These are phyloP conservation scores for Dictyostelium citrinum DNA, from an alignment of 78 protist species.

Conservation along the genomic window DNA sequence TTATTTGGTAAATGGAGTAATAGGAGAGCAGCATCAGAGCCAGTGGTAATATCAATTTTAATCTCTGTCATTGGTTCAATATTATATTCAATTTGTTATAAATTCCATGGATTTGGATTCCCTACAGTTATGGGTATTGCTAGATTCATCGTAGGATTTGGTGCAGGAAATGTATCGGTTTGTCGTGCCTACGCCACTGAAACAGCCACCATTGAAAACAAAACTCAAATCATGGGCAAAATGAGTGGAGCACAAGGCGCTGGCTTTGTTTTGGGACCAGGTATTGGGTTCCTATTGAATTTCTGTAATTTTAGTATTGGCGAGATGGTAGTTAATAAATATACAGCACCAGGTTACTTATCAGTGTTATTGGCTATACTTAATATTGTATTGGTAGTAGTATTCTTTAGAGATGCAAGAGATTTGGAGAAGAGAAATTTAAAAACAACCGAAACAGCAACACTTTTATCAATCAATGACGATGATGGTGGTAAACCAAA, in stretches of 20 bases:
- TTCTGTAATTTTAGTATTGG: neutral
- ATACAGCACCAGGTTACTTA: slow-evolving; percentile 66
- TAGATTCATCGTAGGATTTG: slow-evolving; percentile 50
- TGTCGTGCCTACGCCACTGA: slow-evolving; percentile 62
- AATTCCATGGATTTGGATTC: neutral
- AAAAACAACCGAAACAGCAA: neutral
- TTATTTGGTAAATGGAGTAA: slow-evolving; percentile 75
- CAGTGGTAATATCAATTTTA: slow-evolving; percentile 12
- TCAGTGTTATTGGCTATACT: slow-evolving; percentile 1
- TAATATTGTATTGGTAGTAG: neutral
- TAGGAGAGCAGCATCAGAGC: neutral
- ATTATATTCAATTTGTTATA: slow-evolving; percentile 24
- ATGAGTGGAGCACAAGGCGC: slow-evolving; percentile 45
- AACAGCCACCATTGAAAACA: neutral
- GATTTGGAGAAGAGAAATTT: neutral
- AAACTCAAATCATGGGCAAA: slow-evolving; percentile 26
- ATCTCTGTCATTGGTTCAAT: slow-evolving; percentile 39
- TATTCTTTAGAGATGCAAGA: slow-evolving; percentile 25
- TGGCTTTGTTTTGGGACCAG: slow-evolving; percentile 65
- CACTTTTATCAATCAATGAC: neutral
- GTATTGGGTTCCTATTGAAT: neutral
- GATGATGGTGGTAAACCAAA: neutral
- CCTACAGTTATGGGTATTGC: slow-evolving; percentile 28
- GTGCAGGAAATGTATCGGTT: slow-evolving; percentile 65
- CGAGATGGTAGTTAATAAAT: neutral